phyloP scores from a whole-genome alignment of 345 rosid genomes.

The Brassica incana region DNA sequence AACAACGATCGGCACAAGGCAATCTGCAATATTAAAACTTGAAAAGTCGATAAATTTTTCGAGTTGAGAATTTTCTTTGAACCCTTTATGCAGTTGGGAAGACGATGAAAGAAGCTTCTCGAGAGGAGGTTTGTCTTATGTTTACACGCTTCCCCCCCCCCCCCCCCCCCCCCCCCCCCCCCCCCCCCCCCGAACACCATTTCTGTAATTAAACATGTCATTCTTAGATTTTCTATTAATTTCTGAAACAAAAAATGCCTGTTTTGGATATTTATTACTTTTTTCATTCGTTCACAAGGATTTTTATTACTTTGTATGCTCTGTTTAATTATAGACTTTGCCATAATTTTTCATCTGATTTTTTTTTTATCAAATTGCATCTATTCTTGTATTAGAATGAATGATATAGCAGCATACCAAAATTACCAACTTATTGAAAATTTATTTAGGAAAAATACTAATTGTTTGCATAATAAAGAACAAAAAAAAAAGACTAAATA shows the following conservation, averaged over 20 bases:
- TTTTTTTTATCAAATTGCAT: too few relatives aligned
- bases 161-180: neutral
- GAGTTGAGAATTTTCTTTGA: neutral
- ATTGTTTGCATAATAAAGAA: neutral
- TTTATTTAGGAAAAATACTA: neutral
- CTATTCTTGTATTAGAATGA: neutral
- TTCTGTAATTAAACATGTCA: neutral
- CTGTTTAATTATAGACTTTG: neutral
- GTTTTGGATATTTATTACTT: neutral
- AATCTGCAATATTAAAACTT: neutral
- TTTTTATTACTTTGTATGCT: neutral
- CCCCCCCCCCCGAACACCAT: neutral
- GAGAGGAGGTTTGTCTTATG: neutral
- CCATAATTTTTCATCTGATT: neutral
- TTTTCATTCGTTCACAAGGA: too few relatives aligned
- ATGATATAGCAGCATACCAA: neutral
- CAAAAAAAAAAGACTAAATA: neutral
- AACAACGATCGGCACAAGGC: neutral
- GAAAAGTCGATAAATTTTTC: too few relatives aligned
- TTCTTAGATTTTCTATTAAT: neutral
- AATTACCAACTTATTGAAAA: neutral
- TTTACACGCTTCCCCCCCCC: neutral
- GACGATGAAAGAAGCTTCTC: neutral
- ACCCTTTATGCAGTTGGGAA: neutral
- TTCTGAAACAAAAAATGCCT: neutral